Percentiles rank a stretch among this genome's conserved stretches.
Conservation (phyloP, 139 green algal genomes). For the Chlamydomonas sp. region DNA sequence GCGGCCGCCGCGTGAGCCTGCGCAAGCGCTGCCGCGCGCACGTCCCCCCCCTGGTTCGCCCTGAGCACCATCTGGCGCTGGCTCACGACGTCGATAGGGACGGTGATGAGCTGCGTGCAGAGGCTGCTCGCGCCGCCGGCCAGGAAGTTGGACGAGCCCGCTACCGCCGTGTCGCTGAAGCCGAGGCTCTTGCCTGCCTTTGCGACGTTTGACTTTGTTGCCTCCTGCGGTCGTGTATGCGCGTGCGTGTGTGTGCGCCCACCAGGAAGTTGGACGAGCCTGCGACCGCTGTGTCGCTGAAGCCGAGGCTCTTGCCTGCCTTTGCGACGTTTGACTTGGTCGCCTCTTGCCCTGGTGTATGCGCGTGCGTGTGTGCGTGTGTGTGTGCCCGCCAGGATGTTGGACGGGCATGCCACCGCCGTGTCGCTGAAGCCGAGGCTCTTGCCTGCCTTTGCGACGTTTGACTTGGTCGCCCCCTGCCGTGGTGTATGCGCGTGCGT, state of each 20-base stretch:
- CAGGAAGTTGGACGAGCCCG: not conserved
- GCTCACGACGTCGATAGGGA: conserved; percentile 86
- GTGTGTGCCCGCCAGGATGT: conserved; percentile 24
- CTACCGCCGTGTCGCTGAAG: not conserved
- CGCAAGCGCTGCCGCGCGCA: too few relatives aligned
- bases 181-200: not conserved
- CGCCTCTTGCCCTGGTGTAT: too few relatives aligned
- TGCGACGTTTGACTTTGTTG: not conserved
- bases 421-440: not conserved
- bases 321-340: not conserved
- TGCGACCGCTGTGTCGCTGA: not conserved
- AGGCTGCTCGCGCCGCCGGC: conserved; percentile 61
- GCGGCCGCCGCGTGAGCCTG: too few relatives aligned
- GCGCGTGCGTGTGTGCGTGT: too few relatives aligned
- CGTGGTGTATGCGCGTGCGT: too few relatives aligned
- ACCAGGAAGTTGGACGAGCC: not conserved
- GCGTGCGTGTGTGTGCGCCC: too few relatives aligned
- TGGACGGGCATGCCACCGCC: not conserved
- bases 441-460: not conserved
- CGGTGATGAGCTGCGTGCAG: conserved; percentile 69
- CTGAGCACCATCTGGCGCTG: conserved; percentile 67
- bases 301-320: not conserved
- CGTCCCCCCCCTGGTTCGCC: conserved; percentile 38
- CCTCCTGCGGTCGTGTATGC: too few relatives aligned
- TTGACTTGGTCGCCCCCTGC: not conserved